Evolutionary conservation across 2,329 filamentous ascomycete species (phyloP).

Genomic region (Periconia sp.): DNA sequence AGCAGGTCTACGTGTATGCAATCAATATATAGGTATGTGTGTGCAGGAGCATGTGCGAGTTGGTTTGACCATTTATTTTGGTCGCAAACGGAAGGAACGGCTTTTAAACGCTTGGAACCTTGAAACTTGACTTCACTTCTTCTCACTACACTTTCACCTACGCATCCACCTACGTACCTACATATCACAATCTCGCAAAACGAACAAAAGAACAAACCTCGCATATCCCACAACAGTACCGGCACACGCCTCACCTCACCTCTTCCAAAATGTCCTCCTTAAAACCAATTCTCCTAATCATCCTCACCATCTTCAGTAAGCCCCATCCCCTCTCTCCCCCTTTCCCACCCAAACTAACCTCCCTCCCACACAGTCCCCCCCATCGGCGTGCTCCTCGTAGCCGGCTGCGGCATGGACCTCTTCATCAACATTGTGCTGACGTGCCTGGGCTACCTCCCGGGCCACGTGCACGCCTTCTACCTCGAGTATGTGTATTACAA

Average conservation of each 20-base stretch:
- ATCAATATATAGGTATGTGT: too few species aligned
- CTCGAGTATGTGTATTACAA: constrained; percentile 82
- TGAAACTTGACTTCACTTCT: too few species aligned
- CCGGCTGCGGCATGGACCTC: constrained; percentile 53
- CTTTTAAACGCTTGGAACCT: too few species aligned
- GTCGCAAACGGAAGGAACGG: too few species aligned
- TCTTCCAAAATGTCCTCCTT: constrained; percentile 8
- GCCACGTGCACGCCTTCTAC: constrained; percentile 79
- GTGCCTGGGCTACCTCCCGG: constrained; percentile 65
- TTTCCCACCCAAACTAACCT: not conserved
- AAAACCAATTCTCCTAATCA: constrained; percentile 44
- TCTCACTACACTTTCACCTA: too few species aligned
- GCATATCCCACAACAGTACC: too few species aligned
- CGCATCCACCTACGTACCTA: too few species aligned
- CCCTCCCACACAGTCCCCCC: constrained; percentile 45
- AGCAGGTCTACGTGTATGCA: too few species aligned
- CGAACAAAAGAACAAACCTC: not conserved
- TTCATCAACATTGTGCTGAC: constrained; percentile 53
- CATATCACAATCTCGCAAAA: too few species aligned
- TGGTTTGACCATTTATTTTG: too few species aligned
- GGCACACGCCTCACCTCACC: too few species aligned
- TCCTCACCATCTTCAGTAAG: constrained; percentile 50
- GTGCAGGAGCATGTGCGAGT: too few species aligned
- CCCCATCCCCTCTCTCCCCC: not conserved
- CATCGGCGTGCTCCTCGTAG: constrained; percentile 50